Base-by-base conservation (phyloP, 2,329 filamentous ascomycete species). In the Curvularia lunata region DNA sequence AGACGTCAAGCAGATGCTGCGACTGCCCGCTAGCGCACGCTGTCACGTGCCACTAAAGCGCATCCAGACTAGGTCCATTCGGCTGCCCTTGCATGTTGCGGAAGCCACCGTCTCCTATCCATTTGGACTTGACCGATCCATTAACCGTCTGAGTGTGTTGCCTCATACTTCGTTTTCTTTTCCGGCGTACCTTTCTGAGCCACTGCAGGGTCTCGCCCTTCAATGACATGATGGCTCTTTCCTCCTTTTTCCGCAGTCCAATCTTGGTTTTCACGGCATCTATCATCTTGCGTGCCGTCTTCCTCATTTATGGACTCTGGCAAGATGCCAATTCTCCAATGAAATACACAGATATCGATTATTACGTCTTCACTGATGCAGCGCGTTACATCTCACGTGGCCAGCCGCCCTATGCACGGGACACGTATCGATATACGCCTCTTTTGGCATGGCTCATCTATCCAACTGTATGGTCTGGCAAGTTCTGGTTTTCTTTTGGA, bases 321-420 rank as follows among this genome's bases (percentile, higher is more conserved):
- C 95, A 99, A 80, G 95, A 99, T 79, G 89, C 91, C 59, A 84
- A 93, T 79, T 96, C 92, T 7, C 88, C 94, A 13, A 81, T 99
- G 73, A 98, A 98, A 80, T 99, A 98, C 82, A 99, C 95, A 50
- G 95, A 99, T 79, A 97, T 99, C 70, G 95, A 99, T 83, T 99
- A 99, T 79, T 88, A 92, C 64, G 95, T 99, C 76, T 99, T 99
- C 82, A 98, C 95, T 48, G 94, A 98, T 76, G 95, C 95, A 25
- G 87, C 95, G 2, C 90, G 91, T 64, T 94, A 90, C 77, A 80
- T 91, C 42, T 80, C 88, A 3, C 81, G 78, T n/a, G 85, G 85
- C 3, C 79, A 80, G 46, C 91, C 91, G 0, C 95, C 95, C 1
- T 99, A 99, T 76, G 84, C 85, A 40, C 87, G 95, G 52, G 94